Evolutionary conservation across 2,329 filamentous ascomycete genomes (phyloP).

Genomic region (Clarireedia homoeocarpa): DNA sequence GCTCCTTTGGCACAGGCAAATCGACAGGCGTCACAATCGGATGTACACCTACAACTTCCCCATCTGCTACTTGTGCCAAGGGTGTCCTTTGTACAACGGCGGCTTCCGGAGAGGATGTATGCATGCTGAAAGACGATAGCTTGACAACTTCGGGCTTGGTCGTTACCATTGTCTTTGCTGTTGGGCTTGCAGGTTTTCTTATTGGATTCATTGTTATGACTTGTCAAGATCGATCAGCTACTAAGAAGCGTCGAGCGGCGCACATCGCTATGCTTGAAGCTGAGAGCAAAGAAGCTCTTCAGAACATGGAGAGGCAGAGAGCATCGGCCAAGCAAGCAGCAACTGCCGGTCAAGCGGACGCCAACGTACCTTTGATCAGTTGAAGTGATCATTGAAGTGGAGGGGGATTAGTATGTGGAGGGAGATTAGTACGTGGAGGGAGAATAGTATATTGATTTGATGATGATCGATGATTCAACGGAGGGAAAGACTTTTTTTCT

Average conservation of each 20-base stretch:
- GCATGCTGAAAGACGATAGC: background rate
- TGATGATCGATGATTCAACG: no score
- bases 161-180: conserved; percentile 5
- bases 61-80: background rate
- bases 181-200: background rate
- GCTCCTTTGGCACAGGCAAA: conserved; percentile 6
- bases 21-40: conserved; percentile 4
- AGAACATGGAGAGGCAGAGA: background rate
- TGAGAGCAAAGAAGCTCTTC: background rate
- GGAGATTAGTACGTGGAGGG: no score
- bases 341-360: background rate
- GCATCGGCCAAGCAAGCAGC: background rate
- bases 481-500: no score
- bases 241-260: background rate
- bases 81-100: conserved; percentile 2
- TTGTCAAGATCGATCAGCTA: background rate
- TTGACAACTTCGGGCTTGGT: conserved; percentile 3
- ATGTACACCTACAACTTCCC: background rate
- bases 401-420: no score
- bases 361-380: background rate
- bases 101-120: background rate
- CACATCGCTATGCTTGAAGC: background rate
- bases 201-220: conserved; percentile 3
- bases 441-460: no score
- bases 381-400: no score